Base-by-base conservation (phyloP, 2,329 filamentous ascomycete species). In the Pestalotiopsis sp. region DNA sequence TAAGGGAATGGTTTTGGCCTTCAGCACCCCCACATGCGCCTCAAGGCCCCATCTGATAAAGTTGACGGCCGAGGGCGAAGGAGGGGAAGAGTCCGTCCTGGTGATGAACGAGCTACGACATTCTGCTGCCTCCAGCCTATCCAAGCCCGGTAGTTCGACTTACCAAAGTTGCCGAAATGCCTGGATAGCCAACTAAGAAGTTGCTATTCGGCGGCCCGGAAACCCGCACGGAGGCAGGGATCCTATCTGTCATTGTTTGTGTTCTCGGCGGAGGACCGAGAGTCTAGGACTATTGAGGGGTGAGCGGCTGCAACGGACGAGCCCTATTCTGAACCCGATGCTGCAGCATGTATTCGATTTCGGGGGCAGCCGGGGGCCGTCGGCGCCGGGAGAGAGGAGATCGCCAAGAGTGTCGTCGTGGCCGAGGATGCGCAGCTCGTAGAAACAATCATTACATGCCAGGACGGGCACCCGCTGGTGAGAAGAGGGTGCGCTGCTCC, bases 151-250 rank as follows among this genome's bases (percentile, higher is more conserved):
- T 11, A 59, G 56, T 62, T 31, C 6, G 61, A 89, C 94, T 83
- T 88, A 98, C 95, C 89, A 98, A 83, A 49, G 96, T 99, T 77
- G 96, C 96, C 68, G 95, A 98, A 81, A 99, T 98, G 75, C 96
- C 96, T 68, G 96, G 96, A 82, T 98, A 99, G 76, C 96, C 96
- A 75, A 98, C 94, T 73, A 98, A 87, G 80, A 97, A 98, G 83
- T 93, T 96, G 83, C 94, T 96, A 84, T 99, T 99, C 76, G 96
- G 95, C 79, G 95, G 95, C 79, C 96, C 96, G 74, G 94, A 97
- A 83, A 99, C 94, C 87, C 96, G 92, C 85, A 99, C 96, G 82
- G 93, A 93, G 80, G 93, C 92, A 82, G 91, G 88, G 85, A 91
- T 90, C 76, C 81, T 76, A 69, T 86, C 82, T 66, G 74, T 72